These are phyloP conservation scores for Sarcodon aspratus DNA, from an alignment of 768 basidiomycete genomes.

Conservation along the genomic window DNA sequence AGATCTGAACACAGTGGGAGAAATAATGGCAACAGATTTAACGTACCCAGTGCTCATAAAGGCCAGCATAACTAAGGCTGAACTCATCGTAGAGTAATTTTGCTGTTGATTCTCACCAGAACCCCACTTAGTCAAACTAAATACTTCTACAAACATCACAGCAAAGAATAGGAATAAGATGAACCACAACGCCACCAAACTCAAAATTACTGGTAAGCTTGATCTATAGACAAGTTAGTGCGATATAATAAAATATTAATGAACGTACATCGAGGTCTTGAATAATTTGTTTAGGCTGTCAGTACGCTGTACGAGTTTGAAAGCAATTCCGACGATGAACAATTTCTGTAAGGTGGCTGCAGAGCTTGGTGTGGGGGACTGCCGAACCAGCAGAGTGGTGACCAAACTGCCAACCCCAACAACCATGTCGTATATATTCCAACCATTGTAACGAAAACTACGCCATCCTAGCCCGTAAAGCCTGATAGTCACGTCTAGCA, in stretches of 20 bases:
- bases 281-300: conserved; percentile 89
- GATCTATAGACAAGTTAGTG: conserved; percentile 35
- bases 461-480: conserved; percentile 74
- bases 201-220: conserved; percentile 77
- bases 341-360: conserved; percentile 73
- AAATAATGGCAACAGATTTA: background rate
- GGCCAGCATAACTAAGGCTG: conserved; percentile 77
- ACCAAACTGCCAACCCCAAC: conserved; percentile 74
- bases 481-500: conserved; percentile 69
- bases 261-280: conserved; percentile 84
- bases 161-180: conserved; percentile 86
- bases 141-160: conserved; percentile 82
- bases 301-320: conserved; percentile 88
- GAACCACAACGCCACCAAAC: conserved; percentile 79
- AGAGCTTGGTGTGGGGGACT: conserved; percentile 36
- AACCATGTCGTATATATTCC: conserved; percentile 87
- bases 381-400: conserved; percentile 66
- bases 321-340: conserved; percentile 85
- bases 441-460: conserved; percentile 82
- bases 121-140: conserved; percentile 82
- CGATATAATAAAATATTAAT: background rate
- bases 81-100: conserved; percentile 75
- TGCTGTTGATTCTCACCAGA: conserved; percentile 52
- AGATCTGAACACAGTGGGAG: conserved; percentile 2
- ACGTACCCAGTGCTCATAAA: conserved; percentile 90